Conservation (phyloP, 345 rosid genomes). For the Citrus mangshanensis region DNA sequence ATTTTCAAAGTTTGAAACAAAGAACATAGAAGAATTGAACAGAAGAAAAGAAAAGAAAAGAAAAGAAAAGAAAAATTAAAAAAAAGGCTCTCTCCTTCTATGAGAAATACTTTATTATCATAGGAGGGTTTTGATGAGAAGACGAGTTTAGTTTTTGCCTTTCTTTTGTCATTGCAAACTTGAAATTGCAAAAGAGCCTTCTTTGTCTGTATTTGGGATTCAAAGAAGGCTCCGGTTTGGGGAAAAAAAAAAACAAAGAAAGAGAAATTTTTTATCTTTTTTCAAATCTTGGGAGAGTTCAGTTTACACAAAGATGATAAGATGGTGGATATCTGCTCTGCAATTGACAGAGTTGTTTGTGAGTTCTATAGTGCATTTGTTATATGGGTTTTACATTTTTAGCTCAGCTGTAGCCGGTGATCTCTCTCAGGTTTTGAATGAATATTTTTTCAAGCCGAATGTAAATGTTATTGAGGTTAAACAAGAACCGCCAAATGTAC, state of each 20-base stretch:
- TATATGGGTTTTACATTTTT: slow-evolving; percentile 76
- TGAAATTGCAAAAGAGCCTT: slow-evolving; percentile 7
- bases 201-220: slow-evolving; percentile 8
- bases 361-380: slow-evolving; percentile 70
- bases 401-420: slow-evolving; percentile 94
- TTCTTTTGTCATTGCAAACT: neutral
- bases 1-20: slow-evolving; percentile 20
- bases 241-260: too few relatives aligned
- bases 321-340: slow-evolving; percentile 57
- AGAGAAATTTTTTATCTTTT: neutral
- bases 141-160: neutral
- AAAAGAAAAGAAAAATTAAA: too few relatives aligned
- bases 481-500: slow-evolving; percentile 23
- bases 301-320: slow-evolving; percentile 46
- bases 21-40: neutral
- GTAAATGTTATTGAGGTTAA: slow-evolving; percentile 31
- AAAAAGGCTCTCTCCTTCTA: neutral
- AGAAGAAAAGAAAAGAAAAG: neutral
- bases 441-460: slow-evolving; percentile 49
- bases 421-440: slow-evolving; percentile 55
- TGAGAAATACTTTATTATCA: neutral
- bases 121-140: slow-evolving; percentile 16
- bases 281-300: neutral
- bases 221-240: slow-evolving; percentile 28
- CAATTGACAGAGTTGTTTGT: slow-evolving; percentile 76